Evolutionary conservation across 441 rosid genomes (phyloP).

Genomic region (Monsonia emarginata): DNA sequence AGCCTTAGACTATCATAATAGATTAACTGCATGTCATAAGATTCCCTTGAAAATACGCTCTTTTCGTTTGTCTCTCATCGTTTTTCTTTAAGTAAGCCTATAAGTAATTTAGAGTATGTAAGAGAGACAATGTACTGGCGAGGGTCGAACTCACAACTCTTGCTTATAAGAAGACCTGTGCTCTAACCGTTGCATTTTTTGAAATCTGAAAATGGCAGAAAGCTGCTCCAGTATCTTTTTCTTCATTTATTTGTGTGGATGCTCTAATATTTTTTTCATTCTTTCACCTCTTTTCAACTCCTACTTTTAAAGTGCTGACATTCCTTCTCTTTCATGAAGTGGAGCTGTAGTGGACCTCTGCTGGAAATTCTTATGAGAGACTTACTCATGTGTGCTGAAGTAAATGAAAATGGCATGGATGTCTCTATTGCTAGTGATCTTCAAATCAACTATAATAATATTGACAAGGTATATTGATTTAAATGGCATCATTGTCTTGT

Average conservation of each 20-base stretch:
- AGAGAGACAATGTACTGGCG: neutral
- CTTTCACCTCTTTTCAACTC: neutral
- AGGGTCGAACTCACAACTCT: neutral
- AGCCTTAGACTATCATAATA: neutral
- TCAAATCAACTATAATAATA: slow-evolving; percentile 75
- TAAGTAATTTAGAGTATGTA: neutral
- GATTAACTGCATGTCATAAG: neutral
- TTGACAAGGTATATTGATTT: slow-evolving; percentile 54
- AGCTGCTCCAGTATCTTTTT: neutral
- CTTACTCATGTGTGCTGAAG: slow-evolving; percentile 33
- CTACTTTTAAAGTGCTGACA: slow-evolving; percentile 9
- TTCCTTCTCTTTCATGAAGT: slow-evolving; percentile 41
- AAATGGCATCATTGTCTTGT: slow-evolving; percentile 9
- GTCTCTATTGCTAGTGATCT: slow-evolving; percentile 49
- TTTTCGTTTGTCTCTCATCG: neutral
- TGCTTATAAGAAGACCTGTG: neutral
- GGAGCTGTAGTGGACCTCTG: slow-evolving; percentile 79
- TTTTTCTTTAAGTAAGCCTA: neutral
- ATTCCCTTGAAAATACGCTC: neutral
- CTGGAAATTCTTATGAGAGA: slow-evolving; percentile 56
- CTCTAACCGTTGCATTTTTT: neutral
- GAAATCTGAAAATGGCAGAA: neutral
- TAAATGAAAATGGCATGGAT: slow-evolving; percentile 39
- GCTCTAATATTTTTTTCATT: neutral
- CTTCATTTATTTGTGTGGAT: neutral